A percentile compares a stretch with the other conserved stretches of the same genome.
Evolutionary conservation across 106 monocot species (phyloP).

Genomic region (Dioscorea alata): DNA sequence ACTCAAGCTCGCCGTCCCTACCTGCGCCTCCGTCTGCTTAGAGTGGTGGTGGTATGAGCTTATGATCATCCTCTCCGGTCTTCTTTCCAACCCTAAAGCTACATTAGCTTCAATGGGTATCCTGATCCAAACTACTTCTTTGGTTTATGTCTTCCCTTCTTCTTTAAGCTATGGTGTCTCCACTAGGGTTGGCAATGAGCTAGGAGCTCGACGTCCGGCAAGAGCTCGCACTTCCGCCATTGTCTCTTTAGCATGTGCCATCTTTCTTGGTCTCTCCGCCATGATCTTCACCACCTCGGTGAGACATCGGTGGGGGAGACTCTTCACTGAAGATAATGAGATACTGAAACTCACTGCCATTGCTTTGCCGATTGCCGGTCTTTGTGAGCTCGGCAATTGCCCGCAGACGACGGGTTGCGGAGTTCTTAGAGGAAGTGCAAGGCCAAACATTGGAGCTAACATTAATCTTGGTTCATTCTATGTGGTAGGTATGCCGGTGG

Average conservation of each 20-base stretch:
- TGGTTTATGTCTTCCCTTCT: slow-evolving; percentile 89
- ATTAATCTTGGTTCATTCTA: slow-evolving; percentile 89
- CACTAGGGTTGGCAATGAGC: slow-evolving; percentile 73
- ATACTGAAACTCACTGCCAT: slow-evolving; percentile 69
- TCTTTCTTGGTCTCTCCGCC: slow-evolving; percentile 38
- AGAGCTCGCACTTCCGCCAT: slow-evolving; percentile 39
- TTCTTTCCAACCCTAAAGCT: slow-evolving; percentile 55
- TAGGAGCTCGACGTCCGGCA: slow-evolving; percentile 56
- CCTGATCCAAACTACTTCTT: slow-evolving; percentile 68
- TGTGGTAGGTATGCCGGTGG: slow-evolving; percentile 78
- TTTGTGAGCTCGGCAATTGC: slow-evolving; percentile 97
- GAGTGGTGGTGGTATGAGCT: slow-evolving; percentile 92
- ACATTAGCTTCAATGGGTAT: slow-evolving; percentile 88
- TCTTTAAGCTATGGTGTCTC: slow-evolving; percentile 71
- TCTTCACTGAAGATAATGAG: slow-evolving; percentile 66
- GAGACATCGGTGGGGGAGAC: slow-evolving; percentile 58
- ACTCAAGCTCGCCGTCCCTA: slow-evolving; percentile 63
- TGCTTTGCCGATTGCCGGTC: slow-evolving; percentile 74
- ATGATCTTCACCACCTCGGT: slow-evolving; percentile 53
- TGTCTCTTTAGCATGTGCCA: slow-evolving; percentile 32
- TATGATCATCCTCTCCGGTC: slow-evolving; percentile 77
- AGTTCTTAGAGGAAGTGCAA: slow-evolving; percentile 75
- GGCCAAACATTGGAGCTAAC: slow-evolving; percentile 59
- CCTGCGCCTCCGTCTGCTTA: slow-evolving; percentile 73
- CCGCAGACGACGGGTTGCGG: slow-evolving; percentile 95